A percentile compares a stretch with the other conserved stretches of the same genome.
Conservation (phyloP, 202 grass and related monocot species). For the Schoenoplectus tabernaemontani region DNA sequence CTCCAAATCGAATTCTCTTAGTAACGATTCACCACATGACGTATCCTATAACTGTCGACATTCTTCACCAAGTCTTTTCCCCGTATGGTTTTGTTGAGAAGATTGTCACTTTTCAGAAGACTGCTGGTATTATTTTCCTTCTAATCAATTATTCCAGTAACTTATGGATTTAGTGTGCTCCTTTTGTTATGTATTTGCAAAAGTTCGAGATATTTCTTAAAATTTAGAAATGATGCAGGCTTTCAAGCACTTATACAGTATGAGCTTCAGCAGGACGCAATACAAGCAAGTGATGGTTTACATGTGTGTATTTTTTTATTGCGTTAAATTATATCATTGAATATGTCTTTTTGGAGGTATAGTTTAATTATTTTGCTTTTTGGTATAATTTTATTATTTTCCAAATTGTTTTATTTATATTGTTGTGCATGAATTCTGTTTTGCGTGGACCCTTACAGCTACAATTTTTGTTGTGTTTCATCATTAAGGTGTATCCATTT, state of each 20-base stretch:
- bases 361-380: no score
- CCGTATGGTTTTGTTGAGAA: constrained; percentile 77
- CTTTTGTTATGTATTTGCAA: constrained; percentile 18
- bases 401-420: background rate
- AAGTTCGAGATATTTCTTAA: background rate
- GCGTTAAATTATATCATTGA: constrained; percentile 14
- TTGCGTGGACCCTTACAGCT: background rate
- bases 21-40: constrained; percentile 82
- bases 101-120: constrained; percentile 85
- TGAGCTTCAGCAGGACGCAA: constrained; percentile 53
- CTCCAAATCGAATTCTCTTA: constrained; percentile 80
- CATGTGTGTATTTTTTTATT: constrained; percentile 37
- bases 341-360: background rate
- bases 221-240: constrained; percentile 31
- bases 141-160: constrained; percentile 27
- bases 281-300: constrained; percentile 52
- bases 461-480: background rate
- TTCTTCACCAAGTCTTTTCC: constrained; percentile 90
- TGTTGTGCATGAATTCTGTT: background rate
- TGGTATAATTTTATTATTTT: background rate
- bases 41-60: constrained; percentile 81
- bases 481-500: background rate
- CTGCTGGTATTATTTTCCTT: constrained; percentile 52
- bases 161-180: constrained; percentile 22
- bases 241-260: constrained; percentile 85